Conservation (phyloP, 768 basidiomycete species). For the Cyathus striatus region DNA sequence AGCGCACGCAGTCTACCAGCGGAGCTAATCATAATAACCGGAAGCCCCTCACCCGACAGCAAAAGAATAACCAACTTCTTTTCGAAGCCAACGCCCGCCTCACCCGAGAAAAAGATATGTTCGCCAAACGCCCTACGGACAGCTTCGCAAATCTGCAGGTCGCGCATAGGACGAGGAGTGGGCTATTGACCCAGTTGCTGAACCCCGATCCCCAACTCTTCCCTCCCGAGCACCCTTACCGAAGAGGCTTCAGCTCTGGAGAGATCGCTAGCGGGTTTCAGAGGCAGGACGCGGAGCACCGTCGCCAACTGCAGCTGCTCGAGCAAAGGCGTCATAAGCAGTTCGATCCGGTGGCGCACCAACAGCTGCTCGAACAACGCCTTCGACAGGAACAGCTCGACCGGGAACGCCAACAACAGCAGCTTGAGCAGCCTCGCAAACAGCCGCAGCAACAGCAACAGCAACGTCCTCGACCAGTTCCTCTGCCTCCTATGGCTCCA, state of each 20-base stretch:
- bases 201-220: slow-evolving; percentile 65
- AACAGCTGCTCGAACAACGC: background rate
- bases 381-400: background rate
- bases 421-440: slow-evolving; percentile 12
- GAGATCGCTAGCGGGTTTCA: slow-evolving; percentile 27
- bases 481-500: slow-evolving; percentile 12
- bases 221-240: slow-evolving; percentile 55
- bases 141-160: slow-evolving; percentile 54
- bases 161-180: slow-evolving; percentile 33
- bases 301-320: background rate
- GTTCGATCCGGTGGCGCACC: background rate
- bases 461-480: background rate
- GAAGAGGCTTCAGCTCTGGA: slow-evolving; percentile 41
- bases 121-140: slow-evolving; percentile 62
- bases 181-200: slow-evolving; percentile 63
- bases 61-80: slow-evolving; percentile 18
- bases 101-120: slow-evolving; percentile 64
- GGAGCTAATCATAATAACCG: background rate
- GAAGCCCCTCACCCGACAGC: slow-evolving; percentile 11
- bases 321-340: background rate
- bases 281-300: background rate
- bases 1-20: background rate
- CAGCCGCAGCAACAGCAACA: slow-evolving; percentile 9
- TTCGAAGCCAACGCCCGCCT: slow-evolving; percentile 47
- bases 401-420: background rate